A percentile compares a stretch with the other conserved stretches of the same genome.
Evolutionary conservation across 495 filamentous ascomycete species (phyloP).

Genomic region (Trichoderma erinaceum): DNA sequence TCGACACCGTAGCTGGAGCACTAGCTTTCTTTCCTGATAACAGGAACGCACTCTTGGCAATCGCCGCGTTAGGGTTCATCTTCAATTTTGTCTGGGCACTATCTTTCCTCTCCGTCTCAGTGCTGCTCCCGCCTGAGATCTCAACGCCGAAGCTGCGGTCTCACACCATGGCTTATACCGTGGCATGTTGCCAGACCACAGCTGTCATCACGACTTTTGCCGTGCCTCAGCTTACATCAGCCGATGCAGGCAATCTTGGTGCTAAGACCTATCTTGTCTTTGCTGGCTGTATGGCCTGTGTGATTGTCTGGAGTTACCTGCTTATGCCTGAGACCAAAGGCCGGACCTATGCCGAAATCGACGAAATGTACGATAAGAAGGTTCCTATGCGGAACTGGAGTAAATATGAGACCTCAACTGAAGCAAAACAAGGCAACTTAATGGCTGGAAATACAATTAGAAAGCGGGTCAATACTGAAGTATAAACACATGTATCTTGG

Average conservation of each 20-base stretch:
- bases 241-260: slow-evolving; percentile 26
- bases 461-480: too few species aligned
- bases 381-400: slow-evolving; percentile 11
- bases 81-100: not conserved
- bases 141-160: slow-evolving; percentile 23
- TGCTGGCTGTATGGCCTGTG: slow-evolving; percentile 16
- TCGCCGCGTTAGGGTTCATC: not conserved
- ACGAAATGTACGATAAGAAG: slow-evolving; percentile 16
- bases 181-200: slow-evolving; percentile 23
- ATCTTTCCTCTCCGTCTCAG: not conserved
- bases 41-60: not conserved
- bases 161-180: slow-evolving; percentile 26
- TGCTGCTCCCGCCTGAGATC: slow-evolving; percentile 21
- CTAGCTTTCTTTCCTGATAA: not conserved
- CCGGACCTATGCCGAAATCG: slow-evolving; percentile 17
- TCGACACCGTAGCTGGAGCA: not conserved
- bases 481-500: too few species aligned
- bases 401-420: not conserved
- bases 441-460: not conserved
- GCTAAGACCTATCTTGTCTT: slow-evolving; percentile 29
- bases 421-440: not conserved
- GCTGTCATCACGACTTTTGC: slow-evolving; percentile 26
- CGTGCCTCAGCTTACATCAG: slow-evolving; percentile 27
- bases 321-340: slow-evolving; percentile 17
- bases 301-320: slow-evolving; percentile 16